Conservation (phyloP, 1,284 basidiomycete species). For the Melampsora larici-populina region DNA sequence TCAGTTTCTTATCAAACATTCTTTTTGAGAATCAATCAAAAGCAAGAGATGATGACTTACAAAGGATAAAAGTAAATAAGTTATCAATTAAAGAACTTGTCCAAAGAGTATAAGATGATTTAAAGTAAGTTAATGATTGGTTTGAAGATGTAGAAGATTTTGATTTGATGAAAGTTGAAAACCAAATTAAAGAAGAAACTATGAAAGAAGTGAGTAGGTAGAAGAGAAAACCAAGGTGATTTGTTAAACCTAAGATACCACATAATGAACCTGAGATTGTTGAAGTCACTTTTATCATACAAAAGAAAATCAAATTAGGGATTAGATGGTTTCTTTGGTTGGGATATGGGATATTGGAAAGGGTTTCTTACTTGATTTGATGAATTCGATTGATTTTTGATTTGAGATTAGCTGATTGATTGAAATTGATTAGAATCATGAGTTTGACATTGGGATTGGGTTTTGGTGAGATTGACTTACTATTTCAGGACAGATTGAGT, state of each 20-base stretch:
- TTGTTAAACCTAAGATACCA: conserved; percentile 7
- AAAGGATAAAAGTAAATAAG: conserved; percentile 3
- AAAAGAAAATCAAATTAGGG: not conserved
- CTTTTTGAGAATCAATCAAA: too few relatives aligned
- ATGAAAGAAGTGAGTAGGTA: not conserved
- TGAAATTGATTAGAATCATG: too few relatives aligned
- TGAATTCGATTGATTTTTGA: not conserved
- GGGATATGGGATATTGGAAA: too few relatives aligned
- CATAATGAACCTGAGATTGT: not conserved
- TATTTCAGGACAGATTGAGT: not conserved
- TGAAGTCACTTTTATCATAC: not conserved
- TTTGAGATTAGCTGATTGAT: not conserved
- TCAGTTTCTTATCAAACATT: too few relatives aligned
- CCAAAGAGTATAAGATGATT: not conserved
- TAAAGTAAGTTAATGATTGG: not conserved
- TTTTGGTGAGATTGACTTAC: not conserved
- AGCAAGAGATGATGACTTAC: not conserved
- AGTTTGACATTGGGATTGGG: too few relatives aligned
- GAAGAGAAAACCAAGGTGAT: not conserved
- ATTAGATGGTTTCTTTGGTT: not conserved
- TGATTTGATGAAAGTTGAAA: not conserved
- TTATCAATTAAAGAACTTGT: not conserved
- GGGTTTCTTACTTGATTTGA: too few relatives aligned
- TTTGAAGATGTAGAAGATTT: not conserved
- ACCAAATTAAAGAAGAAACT: not conserved